Evolutionary conservation across 768 basidiomycete genomes (phyloP).

Genomic region (Leccinum imitatum): DNA sequence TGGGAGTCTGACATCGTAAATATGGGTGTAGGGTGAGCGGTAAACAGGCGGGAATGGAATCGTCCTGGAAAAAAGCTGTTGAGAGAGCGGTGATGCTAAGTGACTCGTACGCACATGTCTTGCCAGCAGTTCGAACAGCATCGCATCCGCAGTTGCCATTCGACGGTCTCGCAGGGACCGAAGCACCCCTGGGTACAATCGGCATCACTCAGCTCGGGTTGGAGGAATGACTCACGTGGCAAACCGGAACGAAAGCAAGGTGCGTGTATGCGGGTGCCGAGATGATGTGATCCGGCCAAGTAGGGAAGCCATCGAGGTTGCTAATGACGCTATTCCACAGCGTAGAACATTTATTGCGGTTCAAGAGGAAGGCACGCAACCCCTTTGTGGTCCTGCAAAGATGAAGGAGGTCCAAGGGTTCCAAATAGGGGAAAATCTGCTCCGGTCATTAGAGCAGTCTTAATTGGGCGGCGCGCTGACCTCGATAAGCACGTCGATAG

Average conservation of each 20-base stretch:
- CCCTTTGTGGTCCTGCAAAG: constrained; percentile 33
- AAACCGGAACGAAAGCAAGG: constrained; percentile 30
- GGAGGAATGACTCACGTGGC: constrained; percentile 27
- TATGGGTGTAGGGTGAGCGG: background rate
- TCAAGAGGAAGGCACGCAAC: constrained; percentile 21
- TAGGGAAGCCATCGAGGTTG: constrained; percentile 26
- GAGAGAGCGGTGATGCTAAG: background rate
- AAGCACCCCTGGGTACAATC: constrained; percentile 8
- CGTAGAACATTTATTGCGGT: constrained; percentile 10
- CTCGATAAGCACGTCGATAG: constrained; percentile 17
- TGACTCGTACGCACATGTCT: constrained; percentile 8
- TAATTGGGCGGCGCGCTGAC: background rate
- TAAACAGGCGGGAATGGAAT: too few relatives aligned
- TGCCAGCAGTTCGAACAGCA: constrained; percentile 6
- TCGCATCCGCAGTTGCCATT: constrained; percentile 18
- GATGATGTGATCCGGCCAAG: constrained; percentile 26
- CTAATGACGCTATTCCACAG: constrained; percentile 31
- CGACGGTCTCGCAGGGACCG: background rate
- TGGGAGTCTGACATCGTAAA: background rate
- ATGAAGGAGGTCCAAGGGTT: constrained; percentile 34
- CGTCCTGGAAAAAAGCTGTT: constrained; percentile 6
- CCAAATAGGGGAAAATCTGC: constrained; percentile 12
- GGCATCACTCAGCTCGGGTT: background rate
- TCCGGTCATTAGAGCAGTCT: background rate
- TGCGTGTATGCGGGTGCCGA: constrained; percentile 24